phyloP scores from a whole-genome alignment of 768 basidiomycete genomes.

The Suillus subluteus region DNA sequence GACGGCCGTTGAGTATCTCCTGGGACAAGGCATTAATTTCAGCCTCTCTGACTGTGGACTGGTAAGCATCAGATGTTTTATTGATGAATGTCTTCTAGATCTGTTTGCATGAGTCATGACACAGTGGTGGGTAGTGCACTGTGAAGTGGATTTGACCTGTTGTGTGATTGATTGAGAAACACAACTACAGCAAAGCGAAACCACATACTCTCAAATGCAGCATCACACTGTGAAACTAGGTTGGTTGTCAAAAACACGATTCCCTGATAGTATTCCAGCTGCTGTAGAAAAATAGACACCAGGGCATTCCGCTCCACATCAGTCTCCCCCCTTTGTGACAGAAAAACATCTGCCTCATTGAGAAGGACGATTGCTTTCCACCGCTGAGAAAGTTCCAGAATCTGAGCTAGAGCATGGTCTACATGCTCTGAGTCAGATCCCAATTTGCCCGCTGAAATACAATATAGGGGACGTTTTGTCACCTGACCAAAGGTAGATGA shows the following conservation, averaged over 20 bases:
- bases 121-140: conserved; percentile 36
- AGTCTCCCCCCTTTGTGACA: conserved; percentile 61
- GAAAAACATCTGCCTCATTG: conserved; percentile 54
- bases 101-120: conserved; percentile 19
- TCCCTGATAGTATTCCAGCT: conserved; percentile 62
- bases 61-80: background rate
- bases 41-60: background rate
- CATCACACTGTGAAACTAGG: conserved; percentile 50
- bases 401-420: background rate
- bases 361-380: conserved; percentile 64
- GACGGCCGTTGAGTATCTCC: background rate
- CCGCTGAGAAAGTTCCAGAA: conserved; percentile 55
- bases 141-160: conserved; percentile 40
- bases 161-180: background rate
- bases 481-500: background rate
- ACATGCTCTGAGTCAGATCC: background rate
- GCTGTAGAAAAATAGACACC: conserved; percentile 69
- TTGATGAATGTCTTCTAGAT: conserved; percentile 2
- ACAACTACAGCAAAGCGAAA: background rate
- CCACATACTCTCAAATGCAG: conserved; percentile 52
- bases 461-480: background rate
- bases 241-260: conserved; percentile 63
- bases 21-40: background rate
- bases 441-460: background rate
- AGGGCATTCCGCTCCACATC: conserved; percentile 53